Conservation (phyloP, 371 early-diverging fungal species). For the Saksenaea oblongispora region DNA sequence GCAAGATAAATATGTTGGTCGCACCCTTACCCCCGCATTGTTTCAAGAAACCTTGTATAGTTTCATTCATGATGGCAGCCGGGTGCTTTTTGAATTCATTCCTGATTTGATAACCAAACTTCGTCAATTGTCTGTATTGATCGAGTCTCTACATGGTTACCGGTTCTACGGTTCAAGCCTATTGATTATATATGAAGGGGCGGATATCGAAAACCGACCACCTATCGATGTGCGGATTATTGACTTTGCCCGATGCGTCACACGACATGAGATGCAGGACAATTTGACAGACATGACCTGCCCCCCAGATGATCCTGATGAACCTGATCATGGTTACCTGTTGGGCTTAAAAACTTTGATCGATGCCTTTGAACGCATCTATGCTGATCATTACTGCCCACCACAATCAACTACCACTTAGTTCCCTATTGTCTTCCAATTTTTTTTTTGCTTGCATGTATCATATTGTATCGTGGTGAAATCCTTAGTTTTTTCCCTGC, state of each 20-base stretch:
- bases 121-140: constrained; percentile 64
- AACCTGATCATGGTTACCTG: constrained; percentile 70
- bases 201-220: not conserved
- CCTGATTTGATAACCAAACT: constrained; percentile 75
- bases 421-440: not conserved
- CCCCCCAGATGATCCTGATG: constrained; percentile 62
- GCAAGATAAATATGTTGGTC: constrained; percentile 94
- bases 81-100: constrained; percentile 68
- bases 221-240: constrained; percentile 81
- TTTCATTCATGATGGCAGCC: constrained; percentile 78
- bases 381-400: constrained; percentile 8
- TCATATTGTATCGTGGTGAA: not conserved
- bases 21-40: constrained; percentile 70
- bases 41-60: constrained; percentile 73
- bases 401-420: not conserved
- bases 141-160: constrained; percentile 72
- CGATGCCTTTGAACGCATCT: constrained; percentile 56
- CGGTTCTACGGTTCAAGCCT: constrained; percentile 91
- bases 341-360: constrained; percentile 68
- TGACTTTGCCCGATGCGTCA: constrained; percentile 87
- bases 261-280: constrained; percentile 24
- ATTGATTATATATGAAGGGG: constrained; percentile 50
- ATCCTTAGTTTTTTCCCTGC: no score
- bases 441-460: not conserved
- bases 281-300: constrained; percentile 36